Evolutionary conservation across 2,329 filamentous ascomycete species (phyloP).

Genomic region (Microsporum canis): DNA sequence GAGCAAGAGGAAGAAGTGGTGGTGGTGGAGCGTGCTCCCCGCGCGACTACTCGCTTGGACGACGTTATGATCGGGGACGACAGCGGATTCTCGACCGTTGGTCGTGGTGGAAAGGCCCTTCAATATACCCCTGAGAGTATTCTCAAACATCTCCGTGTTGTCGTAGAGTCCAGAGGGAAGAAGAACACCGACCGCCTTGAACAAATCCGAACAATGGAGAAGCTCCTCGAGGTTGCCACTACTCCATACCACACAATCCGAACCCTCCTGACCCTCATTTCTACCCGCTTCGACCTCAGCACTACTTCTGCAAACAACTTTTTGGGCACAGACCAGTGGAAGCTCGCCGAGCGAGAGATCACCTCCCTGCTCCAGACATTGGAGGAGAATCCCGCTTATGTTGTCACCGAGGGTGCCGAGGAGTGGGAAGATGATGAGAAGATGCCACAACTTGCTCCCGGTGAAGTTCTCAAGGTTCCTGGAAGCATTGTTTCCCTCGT

Average conservation of each 20-base stretch:
- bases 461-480: slow-evolving; percentile 77
- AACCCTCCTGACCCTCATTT: slow-evolving; percentile 80
- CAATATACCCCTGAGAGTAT: slow-evolving; percentile 96
- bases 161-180: slow-evolving; percentile 92
- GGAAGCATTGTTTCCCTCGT: slow-evolving; percentile 91
- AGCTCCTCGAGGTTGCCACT: slow-evolving; percentile 74
- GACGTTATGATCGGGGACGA: slow-evolving; percentile 52
- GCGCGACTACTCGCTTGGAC: slow-evolving; percentile 32
- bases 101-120: slow-evolving; percentile 75
- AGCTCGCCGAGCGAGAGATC: slow-evolving; percentile 81
- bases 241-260: slow-evolving; percentile 92
- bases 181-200: slow-evolving; percentile 95
- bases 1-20: slow-evolving; percentile 61
- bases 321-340: slow-evolving; percentile 97
- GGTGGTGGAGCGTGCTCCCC: slow-evolving; percentile 43
- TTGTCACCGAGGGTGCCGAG: slow-evolving; percentile 84
- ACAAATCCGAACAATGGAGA: slow-evolving; percentile 97
- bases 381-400: slow-evolving; percentile 64
- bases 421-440: slow-evolving; percentile 99
- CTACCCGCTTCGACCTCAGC: slow-evolving; percentile 86
- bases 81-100: slow-evolving; percentile 80
- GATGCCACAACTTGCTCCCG: slow-evolving; percentile 58
- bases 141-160: slow-evolving; percentile 86
- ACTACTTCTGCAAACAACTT: slow-evolving; percentile 59
- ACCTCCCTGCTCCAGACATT: slow-evolving; percentile 64